Evolutionary conservation across 2,329 filamentous ascomycete species (phyloP).

Genomic region (Acrocalymma vagum): DNA sequence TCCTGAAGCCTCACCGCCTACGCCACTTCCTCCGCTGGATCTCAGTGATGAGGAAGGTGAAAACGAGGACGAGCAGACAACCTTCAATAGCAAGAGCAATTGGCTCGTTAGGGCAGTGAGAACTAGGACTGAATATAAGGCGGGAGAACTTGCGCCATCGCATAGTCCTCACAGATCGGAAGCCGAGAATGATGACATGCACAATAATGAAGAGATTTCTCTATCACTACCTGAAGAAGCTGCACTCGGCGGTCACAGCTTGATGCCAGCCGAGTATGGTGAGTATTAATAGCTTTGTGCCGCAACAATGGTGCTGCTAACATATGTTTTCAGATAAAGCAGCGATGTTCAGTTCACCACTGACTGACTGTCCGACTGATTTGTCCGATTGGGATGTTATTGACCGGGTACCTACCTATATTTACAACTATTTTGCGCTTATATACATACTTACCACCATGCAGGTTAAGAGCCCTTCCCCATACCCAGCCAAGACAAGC

Average conservation of each 20-base stretch:
- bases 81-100: neutral
- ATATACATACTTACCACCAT: too few species aligned
- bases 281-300: neutral
- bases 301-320: too few species aligned
- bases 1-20: conserved; percentile 24
- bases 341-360: neutral
- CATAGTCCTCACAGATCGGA: neutral
- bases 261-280: neutral
- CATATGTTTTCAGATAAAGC: too few species aligned
- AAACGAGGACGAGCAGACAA: neutral
- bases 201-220: too few species aligned
- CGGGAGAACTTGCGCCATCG: neutral
- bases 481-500: too few species aligned
- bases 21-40: conserved; percentile 25
- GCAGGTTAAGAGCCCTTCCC: too few species aligned
- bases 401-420: conserved; percentile 16
- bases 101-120: neutral
- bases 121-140: too few species aligned
- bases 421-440: too few species aligned
- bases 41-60: conserved; percentile 11
- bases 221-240: too few species aligned
- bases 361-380: conserved; percentile 28
- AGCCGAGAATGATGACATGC: too few species aligned
- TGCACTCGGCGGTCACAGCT: too few species aligned
- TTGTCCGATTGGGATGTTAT: conserved; percentile 20